A percentile compares a stretch with the other conserved stretches of the same genome.
Conservation (phyloP, 495 filamentous ascomycete species). For the Talaromyces trachyspermus region DNA sequence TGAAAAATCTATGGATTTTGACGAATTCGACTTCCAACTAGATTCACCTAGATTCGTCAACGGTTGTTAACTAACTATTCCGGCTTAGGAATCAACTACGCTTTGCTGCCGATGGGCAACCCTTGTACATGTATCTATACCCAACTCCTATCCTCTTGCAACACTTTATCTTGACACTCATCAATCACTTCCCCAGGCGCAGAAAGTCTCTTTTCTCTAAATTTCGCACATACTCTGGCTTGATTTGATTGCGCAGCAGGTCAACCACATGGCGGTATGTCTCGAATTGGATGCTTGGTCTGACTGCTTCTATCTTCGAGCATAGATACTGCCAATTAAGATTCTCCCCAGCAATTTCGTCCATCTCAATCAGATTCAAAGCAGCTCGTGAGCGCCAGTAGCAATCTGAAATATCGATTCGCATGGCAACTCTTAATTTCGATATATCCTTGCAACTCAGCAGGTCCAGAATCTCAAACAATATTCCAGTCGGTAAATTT, state of each 20-base stretch:
- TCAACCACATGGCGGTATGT: neutral
- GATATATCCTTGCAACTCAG: neutral
- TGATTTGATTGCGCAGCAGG: slow-evolving; percentile 1
- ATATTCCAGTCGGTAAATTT: neutral
- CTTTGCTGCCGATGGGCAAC: too few relatives aligned
- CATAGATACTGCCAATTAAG: slow-evolving; percentile 1
- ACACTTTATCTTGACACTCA: too few relatives aligned
- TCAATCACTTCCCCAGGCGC: neutral
- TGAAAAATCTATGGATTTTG: too few relatives aligned
- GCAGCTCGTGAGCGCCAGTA: slow-evolving; percentile 6
- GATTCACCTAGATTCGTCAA: too few relatives aligned
- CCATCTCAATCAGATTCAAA: neutral
- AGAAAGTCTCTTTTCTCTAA: neutral
- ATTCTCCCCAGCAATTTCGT: neutral
- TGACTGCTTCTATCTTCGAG: neutral
- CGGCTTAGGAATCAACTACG: too few relatives aligned
- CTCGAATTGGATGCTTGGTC: neutral
- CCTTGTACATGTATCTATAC: too few relatives aligned
- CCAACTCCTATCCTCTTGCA: too few relatives aligned
- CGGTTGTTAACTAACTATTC: too few relatives aligned
- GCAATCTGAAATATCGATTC: neutral
- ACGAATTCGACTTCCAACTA: too few relatives aligned
- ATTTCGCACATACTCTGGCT: neutral
- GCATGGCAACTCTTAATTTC: neutral
- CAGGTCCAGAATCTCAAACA: neutral